Percentiles rank a stretch among this genome's conserved stretches.
Evolutionary conservation across 2,329 filamentous ascomycete genomes (phyloP).

Genomic region (Fusarium keratoplasticum): DNA sequence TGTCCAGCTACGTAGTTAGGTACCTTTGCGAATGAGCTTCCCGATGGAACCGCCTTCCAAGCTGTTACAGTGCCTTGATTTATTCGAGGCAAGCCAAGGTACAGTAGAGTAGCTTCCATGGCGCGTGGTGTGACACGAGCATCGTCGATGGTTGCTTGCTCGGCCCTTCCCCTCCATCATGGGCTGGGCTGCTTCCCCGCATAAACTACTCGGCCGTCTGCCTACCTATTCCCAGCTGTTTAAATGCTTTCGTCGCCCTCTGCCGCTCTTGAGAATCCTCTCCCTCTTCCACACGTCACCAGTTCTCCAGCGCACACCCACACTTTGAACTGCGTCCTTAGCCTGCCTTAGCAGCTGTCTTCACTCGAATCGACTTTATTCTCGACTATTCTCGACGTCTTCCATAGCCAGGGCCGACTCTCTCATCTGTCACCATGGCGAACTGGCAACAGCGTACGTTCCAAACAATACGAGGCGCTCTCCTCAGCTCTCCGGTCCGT

Average conservation of each 20-base stretch:
- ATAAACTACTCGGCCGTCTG: constrained; percentile 16
- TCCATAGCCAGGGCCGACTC: not conserved
- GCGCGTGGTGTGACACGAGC: constrained; percentile 37
- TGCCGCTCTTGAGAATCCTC: constrained; percentile 6
- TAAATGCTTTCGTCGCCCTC: constrained; percentile 41
- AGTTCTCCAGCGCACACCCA: constrained; percentile 11
- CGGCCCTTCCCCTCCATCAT: constrained; percentile 19
- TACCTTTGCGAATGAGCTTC: not conserved
- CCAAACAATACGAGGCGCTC: not conserved
- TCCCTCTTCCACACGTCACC: constrained; percentile 9
- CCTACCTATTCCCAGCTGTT: constrained; percentile 17
- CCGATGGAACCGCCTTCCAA: not conserved
- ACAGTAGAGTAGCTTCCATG: not conserved
- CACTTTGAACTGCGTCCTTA: not conserved
- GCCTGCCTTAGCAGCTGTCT: not conserved
- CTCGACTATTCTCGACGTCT: constrained; percentile 5
- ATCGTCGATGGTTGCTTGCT: constrained; percentile 26
- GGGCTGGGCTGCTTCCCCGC: constrained; percentile 33
- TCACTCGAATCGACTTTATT: constrained; percentile 2
- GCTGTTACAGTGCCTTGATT: not conserved
- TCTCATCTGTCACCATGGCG: constrained; percentile 39
- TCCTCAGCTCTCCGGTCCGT: not conserved
- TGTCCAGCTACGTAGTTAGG: not conserved
- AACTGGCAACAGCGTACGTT: constrained; percentile 47
- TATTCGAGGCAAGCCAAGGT: not conserved